Evolutionary conservation across 1,284 basidiomycete species (phyloP), one percentile per base, ranked within the genome.

Genomic region (Thelephora terrestris): DNA sequence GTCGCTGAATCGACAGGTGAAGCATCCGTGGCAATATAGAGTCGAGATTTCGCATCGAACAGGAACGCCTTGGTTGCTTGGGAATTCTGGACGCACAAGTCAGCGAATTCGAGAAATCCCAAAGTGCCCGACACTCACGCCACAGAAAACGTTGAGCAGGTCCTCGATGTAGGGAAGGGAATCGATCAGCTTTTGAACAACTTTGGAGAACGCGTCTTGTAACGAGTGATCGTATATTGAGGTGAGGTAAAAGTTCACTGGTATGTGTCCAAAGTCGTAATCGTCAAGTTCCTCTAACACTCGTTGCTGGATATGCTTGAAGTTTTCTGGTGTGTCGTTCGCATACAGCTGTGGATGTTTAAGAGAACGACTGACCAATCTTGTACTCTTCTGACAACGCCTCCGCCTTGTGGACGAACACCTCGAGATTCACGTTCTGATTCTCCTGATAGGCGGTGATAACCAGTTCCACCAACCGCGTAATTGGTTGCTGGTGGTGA

Each of bases 401-500:
- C 64, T 98, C 95, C 16, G 91, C 85, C 67, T 99, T 99, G 71
- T 99, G 95, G 16, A 97, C 87, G 60, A 99, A 97, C 21, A 98
- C 83, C 63, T 96, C 91, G 42, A 98, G 77, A 52, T 85, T 82
- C 52, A 95, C 80, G 40, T 74, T 70, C 5, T 84, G 87, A 59
- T 92, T 92, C 43, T 82, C 75, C 37, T 81, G 74, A 60, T 84
- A 85, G 1, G 84, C 83, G 1, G 78, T 75, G 27, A 82, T 71
- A 50, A 91, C 81, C 57, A 89, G 81, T 47, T 85, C 79, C 42
- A 89, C 80, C 43, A 94, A 79, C 55, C 84, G 83, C 29, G 79
- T 74, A 49, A 95, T 84, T 6, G 90, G 80, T 54, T 90, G 75
- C 55, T 81, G 80, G 61, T 84, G 85, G 18, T 79, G 63, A 57